Conservation (phyloP, 345 rosid genomes). For the Durio zibethinus region DNA sequence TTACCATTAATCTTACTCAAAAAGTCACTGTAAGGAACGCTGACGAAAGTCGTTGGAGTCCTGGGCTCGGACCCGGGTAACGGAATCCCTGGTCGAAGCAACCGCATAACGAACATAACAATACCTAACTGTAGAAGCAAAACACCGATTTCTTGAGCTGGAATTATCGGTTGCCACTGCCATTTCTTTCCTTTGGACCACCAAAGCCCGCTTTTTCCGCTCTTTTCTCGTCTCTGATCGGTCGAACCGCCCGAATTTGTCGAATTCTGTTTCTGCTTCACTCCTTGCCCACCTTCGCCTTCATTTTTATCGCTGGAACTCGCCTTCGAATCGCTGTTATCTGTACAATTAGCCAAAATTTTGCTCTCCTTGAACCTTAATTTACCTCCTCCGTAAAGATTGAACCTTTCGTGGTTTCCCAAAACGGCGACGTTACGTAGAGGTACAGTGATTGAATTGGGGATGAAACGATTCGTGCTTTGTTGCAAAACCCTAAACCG, state of each 20-base stretch:
- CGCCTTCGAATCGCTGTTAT: slow-evolving; percentile 56
- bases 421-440: slow-evolving; percentile 8
- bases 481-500: slow-evolving; percentile 42
- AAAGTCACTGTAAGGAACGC: slow-evolving; percentile 88
- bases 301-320: slow-evolving; percentile 42
- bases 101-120: slow-evolving; percentile 74
- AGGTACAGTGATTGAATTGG: slow-evolving; percentile 29
- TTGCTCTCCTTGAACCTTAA: slow-evolving; percentile 30
- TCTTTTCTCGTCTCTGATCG: slow-evolving; percentile 52
- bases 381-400: slow-evolving; percentile 33
- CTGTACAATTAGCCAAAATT: slow-evolving; percentile 61
- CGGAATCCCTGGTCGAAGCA: slow-evolving; percentile 83
- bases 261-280: slow-evolving; percentile 25
- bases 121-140: slow-evolving; percentile 74
- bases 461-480: slow-evolving; percentile 30
- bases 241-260: slow-evolving; percentile 37
- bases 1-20: slow-evolving; percentile 61
- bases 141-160: slow-evolving; percentile 73
- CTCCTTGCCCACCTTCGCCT: slow-evolving; percentile 31
- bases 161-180: slow-evolving; percentile 81
- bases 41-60: slow-evolving; percentile 50
- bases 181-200: slow-evolving; percentile 63
- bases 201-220: slow-evolving; percentile 52
- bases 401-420: slow-evolving; percentile 14
- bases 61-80: slow-evolving; percentile 84